Evolutionary conservation across 139 green algal species (phyloP).

Genomic region (Desmodesmus armatus): DNA sequence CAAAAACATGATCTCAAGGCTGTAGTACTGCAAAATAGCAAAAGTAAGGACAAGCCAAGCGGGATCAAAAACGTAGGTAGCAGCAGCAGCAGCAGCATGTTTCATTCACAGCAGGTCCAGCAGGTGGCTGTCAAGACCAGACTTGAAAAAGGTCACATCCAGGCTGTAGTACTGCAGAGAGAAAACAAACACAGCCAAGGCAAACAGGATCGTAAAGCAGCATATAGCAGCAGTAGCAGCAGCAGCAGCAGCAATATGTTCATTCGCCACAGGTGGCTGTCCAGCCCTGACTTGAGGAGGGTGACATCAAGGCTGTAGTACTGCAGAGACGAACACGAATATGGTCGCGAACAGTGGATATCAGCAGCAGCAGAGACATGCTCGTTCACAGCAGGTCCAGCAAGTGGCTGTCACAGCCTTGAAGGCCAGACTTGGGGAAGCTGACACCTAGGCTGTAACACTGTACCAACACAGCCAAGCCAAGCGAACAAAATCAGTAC

Average conservation of each 20-base stretch:
- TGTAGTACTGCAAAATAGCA: slow-evolving; percentile 76
- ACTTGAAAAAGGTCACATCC: slow-evolving; percentile 97
- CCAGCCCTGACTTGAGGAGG: slow-evolving; percentile 95
- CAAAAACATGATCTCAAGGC: slow-evolving; percentile 92
- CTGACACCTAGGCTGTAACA: slow-evolving; percentile 87
- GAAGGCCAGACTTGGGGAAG: slow-evolving; percentile 95
- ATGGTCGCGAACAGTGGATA: too few species aligned
- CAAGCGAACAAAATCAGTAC: too few species aligned
- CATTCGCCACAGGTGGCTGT: slow-evolving; percentile 92
- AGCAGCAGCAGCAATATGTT: too few species aligned
- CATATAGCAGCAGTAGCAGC: too few species aligned
- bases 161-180: slow-evolving; percentile 81
- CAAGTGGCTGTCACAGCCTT: too few species aligned
- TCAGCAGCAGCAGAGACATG: too few species aligned
- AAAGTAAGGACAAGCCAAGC: too few species aligned
- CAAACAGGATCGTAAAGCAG: too few species aligned
- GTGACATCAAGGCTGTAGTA: slow-evolving; percentile 89
- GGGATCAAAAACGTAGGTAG: not conserved
- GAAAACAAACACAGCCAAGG: too few species aligned
- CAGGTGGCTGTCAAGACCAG: slow-evolving; percentile 82
- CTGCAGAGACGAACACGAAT: too few species aligned
- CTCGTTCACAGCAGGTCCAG: slow-evolving; percentile 94
- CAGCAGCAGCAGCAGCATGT: too few species aligned
- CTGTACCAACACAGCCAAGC: too few species aligned
- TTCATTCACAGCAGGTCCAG: slow-evolving; percentile 96